phyloP scores from a whole-genome alignment of 495 filamentous ascomycete genomes.

The Elaphomyces granulatus region DNA sequence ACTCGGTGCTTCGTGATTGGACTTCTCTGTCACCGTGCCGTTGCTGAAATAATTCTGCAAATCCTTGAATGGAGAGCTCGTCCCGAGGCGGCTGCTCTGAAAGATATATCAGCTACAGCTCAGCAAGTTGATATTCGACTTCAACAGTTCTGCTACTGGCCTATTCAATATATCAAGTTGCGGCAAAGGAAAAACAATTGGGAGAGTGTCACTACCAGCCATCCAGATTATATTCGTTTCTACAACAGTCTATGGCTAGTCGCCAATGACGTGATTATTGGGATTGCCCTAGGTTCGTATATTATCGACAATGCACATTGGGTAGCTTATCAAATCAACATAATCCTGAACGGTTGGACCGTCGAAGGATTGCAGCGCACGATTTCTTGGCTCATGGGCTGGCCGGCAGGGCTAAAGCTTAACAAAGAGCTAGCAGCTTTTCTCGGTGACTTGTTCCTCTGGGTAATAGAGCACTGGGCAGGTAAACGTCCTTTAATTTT shows the following conservation, averaged over 20 bases:
- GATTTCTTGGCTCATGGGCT: conserved; percentile 92
- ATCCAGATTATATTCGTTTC: conserved; percentile 97
- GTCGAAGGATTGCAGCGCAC: conserved; percentile 79
- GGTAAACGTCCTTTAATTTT: conserved; percentile 37
- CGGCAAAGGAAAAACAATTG: conserved; percentile 80
- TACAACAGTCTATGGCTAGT: conserved; percentile 99
- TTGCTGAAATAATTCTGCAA: conserved; percentile 65
- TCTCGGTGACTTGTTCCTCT: conserved; percentile 85
- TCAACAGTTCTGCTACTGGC: conserved; percentile 99
- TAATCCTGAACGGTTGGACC: conserved; percentile 65
- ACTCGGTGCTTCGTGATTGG: conserved; percentile 57
- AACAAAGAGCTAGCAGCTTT: conserved; percentile 92
- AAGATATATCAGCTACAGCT: conserved; percentile 94
- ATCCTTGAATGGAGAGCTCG: conserved; percentile 78
- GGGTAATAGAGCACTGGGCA: conserved; percentile 98
- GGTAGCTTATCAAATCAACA: conserved; percentile 72
- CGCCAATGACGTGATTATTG: conserved; percentile 97
- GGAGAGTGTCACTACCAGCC: conserved; percentile 88
- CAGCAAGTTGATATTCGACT: conserved; percentile 96
- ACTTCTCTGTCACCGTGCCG: conserved; percentile 64
- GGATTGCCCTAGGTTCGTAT: conserved; percentile 88
- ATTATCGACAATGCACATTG: conserved; percentile 87
- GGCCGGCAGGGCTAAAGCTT: conserved; percentile 94
- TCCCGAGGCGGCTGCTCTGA: conserved; percentile 70
- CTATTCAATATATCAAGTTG: conserved; percentile 85